Percentiles rank a stretch among this genome's conserved stretches.
Conservation (phyloP, 257 asterid genomes). For the Solanum infundibuliforme region DNA sequence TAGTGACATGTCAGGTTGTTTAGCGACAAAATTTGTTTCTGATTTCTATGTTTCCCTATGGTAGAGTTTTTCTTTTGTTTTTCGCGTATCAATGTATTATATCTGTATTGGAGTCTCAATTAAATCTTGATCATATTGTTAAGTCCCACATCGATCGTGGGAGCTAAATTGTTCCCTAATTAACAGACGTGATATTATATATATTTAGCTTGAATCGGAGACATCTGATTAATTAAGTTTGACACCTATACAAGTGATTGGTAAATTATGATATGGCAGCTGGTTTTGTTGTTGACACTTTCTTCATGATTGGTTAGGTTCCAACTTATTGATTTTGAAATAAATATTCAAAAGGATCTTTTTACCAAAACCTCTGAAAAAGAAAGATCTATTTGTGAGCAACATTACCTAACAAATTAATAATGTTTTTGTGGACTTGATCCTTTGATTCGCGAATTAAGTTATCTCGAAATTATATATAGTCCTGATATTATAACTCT, state of each 20-base stretch:
- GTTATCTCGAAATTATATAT: neutral
- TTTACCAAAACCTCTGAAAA: constrained; percentile 16
- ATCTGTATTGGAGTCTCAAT: rapidly evolving
- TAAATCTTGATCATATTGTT: neutral
- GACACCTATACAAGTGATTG: neutral
- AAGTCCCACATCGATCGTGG: neutral
- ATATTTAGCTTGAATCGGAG: rapidly evolving
- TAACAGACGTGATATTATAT: neutral
- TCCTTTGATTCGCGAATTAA: rapidly evolving
- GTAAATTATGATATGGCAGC: neutral
- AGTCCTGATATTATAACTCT: neutral
- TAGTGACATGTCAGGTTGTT: neutral
- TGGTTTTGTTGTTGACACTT: constrained; percentile 17
- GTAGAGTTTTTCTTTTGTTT: neutral
- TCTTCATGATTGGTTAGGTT: constrained; percentile 25
- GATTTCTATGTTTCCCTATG: neutral
- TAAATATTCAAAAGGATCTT: constrained; percentile 4
- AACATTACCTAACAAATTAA: neutral
- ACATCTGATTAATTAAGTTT: neutral
- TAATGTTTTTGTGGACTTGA: neutral
- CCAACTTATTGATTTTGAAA: constrained; percentile 4
- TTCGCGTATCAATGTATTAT: rapidly evolving
- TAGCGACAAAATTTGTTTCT: neutral
- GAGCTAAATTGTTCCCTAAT: rapidly evolving
- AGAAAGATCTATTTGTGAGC: neutral